Conservation (phyloP, 495 filamentous ascomycete genomes). For the Penicillium waksmanii region DNA sequence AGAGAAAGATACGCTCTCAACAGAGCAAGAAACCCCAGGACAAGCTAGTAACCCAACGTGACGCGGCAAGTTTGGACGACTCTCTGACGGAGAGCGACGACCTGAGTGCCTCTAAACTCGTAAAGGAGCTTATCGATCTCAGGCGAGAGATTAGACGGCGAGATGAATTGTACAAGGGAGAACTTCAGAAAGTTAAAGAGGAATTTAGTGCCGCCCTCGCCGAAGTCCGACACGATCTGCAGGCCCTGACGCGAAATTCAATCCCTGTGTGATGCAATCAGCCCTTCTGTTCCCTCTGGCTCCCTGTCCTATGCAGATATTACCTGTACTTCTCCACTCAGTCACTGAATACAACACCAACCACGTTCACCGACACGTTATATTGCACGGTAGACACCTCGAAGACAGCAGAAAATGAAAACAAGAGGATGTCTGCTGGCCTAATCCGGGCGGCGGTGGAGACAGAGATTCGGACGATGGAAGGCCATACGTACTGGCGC, state of each 20-base stretch:
- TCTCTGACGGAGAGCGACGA: slow-evolving; percentile 25
- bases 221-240: slow-evolving; percentile 19
- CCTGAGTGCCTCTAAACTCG: slow-evolving; percentile 4
- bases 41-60: too few species aligned
- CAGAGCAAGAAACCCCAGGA: too few species aligned
- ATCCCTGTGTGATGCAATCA: slow-evolving; percentile 24
- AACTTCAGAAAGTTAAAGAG: slow-evolving; percentile 24
- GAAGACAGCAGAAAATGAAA: slow-evolving; percentile 27
- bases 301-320: slow-evolving; percentile 28
- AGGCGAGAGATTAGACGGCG: slow-evolving; percentile 27
- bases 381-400: slow-evolving; percentile 32
- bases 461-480: slow-evolving; percentile 30
- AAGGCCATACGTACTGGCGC: slow-evolving; percentile 29
- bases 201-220: slow-evolving; percentile 23
- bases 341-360: slow-evolving; percentile 22
- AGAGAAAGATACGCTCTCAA: slow-evolving; percentile 16
- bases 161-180: slow-evolving; percentile 25
- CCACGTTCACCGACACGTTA: slow-evolving; percentile 25
- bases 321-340: slow-evolving; percentile 22
- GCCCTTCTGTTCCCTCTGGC: slow-evolving; percentile 2
- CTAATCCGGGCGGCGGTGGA: slow-evolving; percentile 31
- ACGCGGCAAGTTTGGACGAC: too few species aligned
- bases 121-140: slow-evolving; percentile 26
- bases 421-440: slow-evolving; percentile 23
- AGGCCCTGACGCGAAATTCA: slow-evolving; percentile 24